phyloP scores from a whole-genome alignment of 129 eudicot genomes.

The Sambucus nigra region DNA sequence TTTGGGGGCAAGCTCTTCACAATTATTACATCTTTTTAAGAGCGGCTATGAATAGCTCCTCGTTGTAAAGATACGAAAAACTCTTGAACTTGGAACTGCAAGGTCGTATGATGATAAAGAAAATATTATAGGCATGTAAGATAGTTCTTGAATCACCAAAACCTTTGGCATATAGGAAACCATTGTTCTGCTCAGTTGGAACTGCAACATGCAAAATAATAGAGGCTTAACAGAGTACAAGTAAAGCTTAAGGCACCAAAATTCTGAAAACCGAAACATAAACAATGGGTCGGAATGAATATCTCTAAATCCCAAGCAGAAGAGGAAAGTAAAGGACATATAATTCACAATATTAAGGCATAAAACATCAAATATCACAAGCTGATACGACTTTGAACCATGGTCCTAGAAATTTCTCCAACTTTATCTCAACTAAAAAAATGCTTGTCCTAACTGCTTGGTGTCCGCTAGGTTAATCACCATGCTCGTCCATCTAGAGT shows the following conservation, averaged over 20 bases:
- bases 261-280: neutral
- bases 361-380: too few relatives aligned
- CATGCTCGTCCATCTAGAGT: too few relatives aligned
- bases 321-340: too few relatives aligned
- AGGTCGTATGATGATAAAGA: constrained; percentile 5
- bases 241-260: neutral
- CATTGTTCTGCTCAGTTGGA: constrained; percentile 50
- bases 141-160: constrained; percentile 90
- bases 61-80: constrained; percentile 78
- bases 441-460: too few relatives aligned
- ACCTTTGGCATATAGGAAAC: constrained; percentile 82
- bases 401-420: too few relatives aligned
- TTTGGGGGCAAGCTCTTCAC: constrained; percentile 54
- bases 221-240: neutral
- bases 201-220: constrained; percentile 41
- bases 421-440: too few relatives aligned
- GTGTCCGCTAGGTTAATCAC: too few relatives aligned
- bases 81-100: constrained; percentile 77
- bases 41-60: constrained; percentile 66
- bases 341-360: too few relatives aligned
- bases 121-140: too few relatives aligned
- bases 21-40: constrained; percentile 59
- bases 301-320: too few relatives aligned
- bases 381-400: too few relatives aligned
- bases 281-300: too few relatives aligned